A percentile compares a stretch with the other conserved stretches of the same genome.
Conservation (phyloP, 495 filamentous ascomycete species). For the Immersiella caudata region DNA sequence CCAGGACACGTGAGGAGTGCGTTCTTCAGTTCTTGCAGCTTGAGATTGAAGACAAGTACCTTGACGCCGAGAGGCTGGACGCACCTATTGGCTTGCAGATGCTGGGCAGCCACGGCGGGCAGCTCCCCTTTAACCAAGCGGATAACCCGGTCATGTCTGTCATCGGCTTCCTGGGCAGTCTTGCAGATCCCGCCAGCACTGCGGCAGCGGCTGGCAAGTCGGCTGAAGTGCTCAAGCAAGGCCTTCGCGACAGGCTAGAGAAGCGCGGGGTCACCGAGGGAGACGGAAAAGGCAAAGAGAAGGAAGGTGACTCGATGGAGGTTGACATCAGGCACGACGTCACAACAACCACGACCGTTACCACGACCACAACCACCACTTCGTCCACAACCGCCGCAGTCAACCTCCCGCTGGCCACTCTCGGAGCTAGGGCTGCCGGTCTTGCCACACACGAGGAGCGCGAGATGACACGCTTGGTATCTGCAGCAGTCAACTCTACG, state of each 20-base stretch:
- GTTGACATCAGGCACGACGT: constrained; percentile 51
- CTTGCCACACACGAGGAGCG: constrained; percentile 95
- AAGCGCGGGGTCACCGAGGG: constrained; percentile 58
- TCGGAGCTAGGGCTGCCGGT: constrained; percentile 81
- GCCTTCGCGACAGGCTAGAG: constrained; percentile 72
- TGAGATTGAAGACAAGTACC: constrained; percentile 87
- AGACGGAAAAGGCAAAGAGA: constrained; percentile 57
- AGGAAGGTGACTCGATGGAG: constrained; percentile 61
- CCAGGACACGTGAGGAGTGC: constrained; percentile 92
- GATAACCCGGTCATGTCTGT: constrained; percentile 97
- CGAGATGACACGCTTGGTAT: constrained; percentile 89
- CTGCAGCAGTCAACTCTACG: constrained; percentile 79
- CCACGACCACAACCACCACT: constrained; percentile 47
- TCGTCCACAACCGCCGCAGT: constrained; percentile 55
- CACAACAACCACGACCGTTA: constrained; percentile 43
- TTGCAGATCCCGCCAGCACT: constrained; percentile 84
- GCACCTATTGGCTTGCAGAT: constrained; percentile 62
- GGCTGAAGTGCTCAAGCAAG: constrained; percentile 79
- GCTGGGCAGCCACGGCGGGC: constrained; percentile 64
- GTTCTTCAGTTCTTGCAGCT: constrained; percentile 92
- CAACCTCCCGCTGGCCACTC: constrained; percentile 79
- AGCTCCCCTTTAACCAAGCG: constrained; percentile 80
- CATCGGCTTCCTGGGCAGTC: constrained; percentile 85
- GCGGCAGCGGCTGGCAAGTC: constrained; percentile 85
- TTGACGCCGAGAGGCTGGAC: constrained; percentile 70